Evolutionary conservation across 2,329 filamentous ascomycete species (phyloP).

Genomic region (Ophioceras dolichostomum): DNA sequence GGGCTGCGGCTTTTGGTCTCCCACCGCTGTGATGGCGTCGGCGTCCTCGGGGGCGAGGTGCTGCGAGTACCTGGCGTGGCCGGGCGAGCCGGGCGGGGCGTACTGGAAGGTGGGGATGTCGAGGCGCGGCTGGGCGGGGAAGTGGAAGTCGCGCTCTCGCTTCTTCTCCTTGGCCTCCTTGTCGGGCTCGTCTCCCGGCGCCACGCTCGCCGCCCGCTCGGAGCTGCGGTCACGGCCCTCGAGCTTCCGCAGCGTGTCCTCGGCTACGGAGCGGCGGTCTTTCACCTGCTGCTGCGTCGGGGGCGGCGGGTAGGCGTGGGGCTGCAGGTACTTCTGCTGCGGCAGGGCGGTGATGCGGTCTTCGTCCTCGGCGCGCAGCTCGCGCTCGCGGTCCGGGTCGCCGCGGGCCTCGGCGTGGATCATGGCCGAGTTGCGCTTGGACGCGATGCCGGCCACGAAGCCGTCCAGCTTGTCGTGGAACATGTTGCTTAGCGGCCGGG

Average conservation of each 20-base stretch:
- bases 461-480: constrained; percentile 83
- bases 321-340: constrained; percentile 50
- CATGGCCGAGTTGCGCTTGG: constrained; percentile 73
- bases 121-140: constrained; percentile 37
- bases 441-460: constrained; percentile 75
- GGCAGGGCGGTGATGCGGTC: constrained; percentile 77
- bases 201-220: constrained; percentile 20
- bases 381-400: constrained; percentile 65
- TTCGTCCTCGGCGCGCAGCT: constrained; percentile 71
- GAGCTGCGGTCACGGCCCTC: constrained; percentile 29
- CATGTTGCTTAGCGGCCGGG: constrained; percentile 57
- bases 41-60: constrained; percentile 9
- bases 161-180: constrained; percentile 17
- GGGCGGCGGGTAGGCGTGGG: constrained; percentile 26
- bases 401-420: constrained; percentile 74
- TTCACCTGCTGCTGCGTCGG: constrained; percentile 12
- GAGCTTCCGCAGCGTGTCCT: constrained; percentile 35
- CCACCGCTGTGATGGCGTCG: constrained; percentile 5
- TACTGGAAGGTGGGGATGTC: constrained; percentile 47
- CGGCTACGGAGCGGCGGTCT: constrained; percentile 14
- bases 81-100: constrained; percentile 33
- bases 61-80: constrained; percentile 18
- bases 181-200: constrained; percentile 14
- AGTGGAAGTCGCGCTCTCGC: constrained; percentile 41
- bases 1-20: constrained; percentile 4